Percentiles rank a stretch among this genome's conserved stretches.
These are phyloP conservation scores for Cercophora scortea DNA, from an alignment of 495 filamentous ascomycete genomes.

Conservation along the genomic window DNA sequence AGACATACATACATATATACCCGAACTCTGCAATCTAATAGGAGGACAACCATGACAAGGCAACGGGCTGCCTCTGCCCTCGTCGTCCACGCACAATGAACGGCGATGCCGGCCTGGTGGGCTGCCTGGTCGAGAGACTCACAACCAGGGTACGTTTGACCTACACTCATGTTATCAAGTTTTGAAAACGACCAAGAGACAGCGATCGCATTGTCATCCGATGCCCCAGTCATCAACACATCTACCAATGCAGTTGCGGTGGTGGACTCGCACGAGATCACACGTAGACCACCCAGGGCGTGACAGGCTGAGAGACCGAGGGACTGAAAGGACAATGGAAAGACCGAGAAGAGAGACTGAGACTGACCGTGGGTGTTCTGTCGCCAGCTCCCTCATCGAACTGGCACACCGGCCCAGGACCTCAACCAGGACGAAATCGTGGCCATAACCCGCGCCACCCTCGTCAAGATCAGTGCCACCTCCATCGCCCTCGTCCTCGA, in stretches of 20 bases:
- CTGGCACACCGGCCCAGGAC: conserved; percentile 49
- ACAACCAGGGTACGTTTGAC: conserved; percentile 47
- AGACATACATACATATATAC: no score
- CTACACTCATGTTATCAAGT: background rate
- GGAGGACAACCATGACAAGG: conserved; percentile 21
- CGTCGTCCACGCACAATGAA: conserved; percentile 42
- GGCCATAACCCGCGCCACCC: conserved; percentile 48
- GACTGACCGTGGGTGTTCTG: background rate
- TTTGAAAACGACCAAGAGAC: background rate
- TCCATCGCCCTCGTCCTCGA: conserved; percentile 49
- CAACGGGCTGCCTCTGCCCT: conserved; percentile 15
- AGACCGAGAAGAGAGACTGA: no score
- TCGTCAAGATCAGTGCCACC: conserved; percentile 50
- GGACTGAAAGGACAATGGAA: no score
- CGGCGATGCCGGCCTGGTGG: conserved; percentile 54
- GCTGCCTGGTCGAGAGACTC: conserved; percentile 57
- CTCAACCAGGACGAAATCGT: conserved; percentile 56
- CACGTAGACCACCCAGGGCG: no score
- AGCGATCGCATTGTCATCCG: background rate
- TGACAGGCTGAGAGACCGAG: no score
- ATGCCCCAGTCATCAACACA: background rate
- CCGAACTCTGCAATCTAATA: no score
- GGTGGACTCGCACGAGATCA: no score
- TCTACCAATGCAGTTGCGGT: no score
- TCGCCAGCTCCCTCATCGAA: conserved; percentile 54